Base-by-base conservation (phyloP, 2,329 filamentous ascomycete species). In the Epicoccum nigrum region DNA sequence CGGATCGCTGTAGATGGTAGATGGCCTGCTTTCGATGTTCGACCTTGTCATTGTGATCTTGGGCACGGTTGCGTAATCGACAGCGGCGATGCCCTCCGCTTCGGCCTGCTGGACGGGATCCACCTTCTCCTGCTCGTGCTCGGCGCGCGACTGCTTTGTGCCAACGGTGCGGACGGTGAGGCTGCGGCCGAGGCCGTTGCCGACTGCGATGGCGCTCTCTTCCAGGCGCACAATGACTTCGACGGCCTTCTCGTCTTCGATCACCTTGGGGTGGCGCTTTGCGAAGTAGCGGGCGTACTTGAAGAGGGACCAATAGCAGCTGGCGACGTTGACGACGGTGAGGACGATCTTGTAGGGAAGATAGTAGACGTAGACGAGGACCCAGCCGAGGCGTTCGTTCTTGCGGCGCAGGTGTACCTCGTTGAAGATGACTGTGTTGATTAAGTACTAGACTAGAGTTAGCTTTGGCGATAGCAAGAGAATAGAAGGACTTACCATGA, bases 271-370 rank as follows among this genome's bases (percentile, higher is more conserved):
- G 48, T 80, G 79, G 13, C 76, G 71, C 30, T 70, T 71, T 7
- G 77, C 74, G 50, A 80, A 80, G 56, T 79, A 80, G 1, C 68
- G 66, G 0, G 76, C 77, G 54, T 79, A 80, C 41, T 74, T 76
- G 59, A 71, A 77, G 5, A 78, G 58, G 2, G 74, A 75, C 55
- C 67, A 64, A 54, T 66, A 67, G 49, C 60, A 62, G 28, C 64
- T 68, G 16, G 59, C 59, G 33, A 79, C 74, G 56, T 81, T 81
- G 68, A 79, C 69, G 4, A 71, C 53, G 1, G 75, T 75, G 13
- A 81, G 65, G 3, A 75, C 61, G 1, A 79, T 68, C 58, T 80
- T 80, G 64, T 77, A 51, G 76, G 70, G 70, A 28, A 73, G 72
- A 56, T 79, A 80, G 61, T 77, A 80, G 4, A 76, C 12, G 70